phyloP scores from a whole-genome alignment of 148 eudicot genomes.

The Mesembryanthemum crystallinum region DNA sequence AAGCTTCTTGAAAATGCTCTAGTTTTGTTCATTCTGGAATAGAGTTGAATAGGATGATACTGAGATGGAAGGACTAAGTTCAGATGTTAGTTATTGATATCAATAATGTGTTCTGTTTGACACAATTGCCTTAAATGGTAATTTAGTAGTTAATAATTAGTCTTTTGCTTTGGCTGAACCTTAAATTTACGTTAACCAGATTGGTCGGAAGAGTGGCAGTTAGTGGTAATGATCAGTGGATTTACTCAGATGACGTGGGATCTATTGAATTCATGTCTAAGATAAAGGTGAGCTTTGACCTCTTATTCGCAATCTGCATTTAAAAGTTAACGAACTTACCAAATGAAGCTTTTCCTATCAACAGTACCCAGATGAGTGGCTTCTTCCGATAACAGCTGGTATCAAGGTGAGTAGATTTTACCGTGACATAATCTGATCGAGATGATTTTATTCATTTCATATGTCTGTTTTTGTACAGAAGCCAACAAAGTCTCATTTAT shows the following conservation, averaged over 20 bases:
- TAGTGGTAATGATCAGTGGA: slow-evolving; percentile 53
- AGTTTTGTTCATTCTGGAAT: too few relatives aligned
- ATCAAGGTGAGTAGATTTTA: slow-evolving; percentile 50
- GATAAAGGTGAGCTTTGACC: slow-evolving; percentile 44
- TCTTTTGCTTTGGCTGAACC: background rate
- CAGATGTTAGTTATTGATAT: too few relatives aligned
- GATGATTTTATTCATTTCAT: background rate
- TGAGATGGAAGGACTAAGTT: too few relatives aligned
- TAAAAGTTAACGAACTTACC: background rate
- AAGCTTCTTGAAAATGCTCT: background rate
- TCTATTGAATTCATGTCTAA: slow-evolving; percentile 32
- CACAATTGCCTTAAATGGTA: background rate
- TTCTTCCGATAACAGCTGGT: slow-evolving; percentile 58
- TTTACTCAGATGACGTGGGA: slow-evolving; percentile 39
- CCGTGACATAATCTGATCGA: background rate
- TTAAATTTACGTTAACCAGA: slow-evolving; percentile 31
- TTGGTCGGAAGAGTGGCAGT: slow-evolving; percentile 60
- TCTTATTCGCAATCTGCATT: background rate
- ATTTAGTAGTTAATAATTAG: background rate
- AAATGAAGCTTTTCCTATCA: slow-evolving; percentile 11
- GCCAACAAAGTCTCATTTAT: background rate
- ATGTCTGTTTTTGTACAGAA: background rate
- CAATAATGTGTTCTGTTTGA: too few relatives aligned
- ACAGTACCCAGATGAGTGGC: slow-evolving; percentile 70
- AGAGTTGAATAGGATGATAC: too few relatives aligned